Base-by-base conservation (phyloP, 2,329 filamentous ascomycete species). In the Zymoseptoria tritici region DNA sequence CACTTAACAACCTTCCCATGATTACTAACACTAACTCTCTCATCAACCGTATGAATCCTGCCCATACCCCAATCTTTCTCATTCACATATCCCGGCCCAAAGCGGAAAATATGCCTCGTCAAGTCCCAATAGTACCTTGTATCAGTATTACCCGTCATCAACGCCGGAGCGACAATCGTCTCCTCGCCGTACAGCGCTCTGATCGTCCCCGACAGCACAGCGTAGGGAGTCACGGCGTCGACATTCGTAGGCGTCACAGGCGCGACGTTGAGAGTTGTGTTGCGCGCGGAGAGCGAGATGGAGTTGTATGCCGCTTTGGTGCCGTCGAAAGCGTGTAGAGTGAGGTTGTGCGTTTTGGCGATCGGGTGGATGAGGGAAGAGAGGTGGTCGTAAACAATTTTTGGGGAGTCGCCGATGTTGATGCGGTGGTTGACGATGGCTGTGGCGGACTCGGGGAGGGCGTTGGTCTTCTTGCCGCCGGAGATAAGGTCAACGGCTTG, bases 381-480 rank as follows among this genome's bases (percentile, higher is more conserved):
- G 7, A 83, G 73, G 31, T 80, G 80, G 24, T 74, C 68, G 59
- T 76, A 78, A 5, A 82, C 73, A 22, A 75, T 69, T 16, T 78
- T 69, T 2, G 80, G 77, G 1, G 76, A 77, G 64, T 83, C 77
- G 61, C 82, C 81, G 16, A 81, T 75, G n/a, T 81, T 81, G 49
- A 84, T 77, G 6, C 82, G 81, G 72, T 84, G 81, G 66, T 85
- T 84, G 46, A 84, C 76, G 0, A 78, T 76, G 0, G 80, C 76
- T 3, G 73, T 77, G 52, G 82, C 77, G 52, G 78, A 79, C 69
- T 84, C 82, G 0, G 82, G 82, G 49, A 85, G 75, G 2, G 82
- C 82, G 59, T 85, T 85, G 63, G 81, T 79, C 68, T 85, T 85
- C 51, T 83, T 78, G 9, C 82, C 82, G 22, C 81, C 82, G 36